Evolutionary conservation across 768 basidiomycete species (phyloP), one percentile per base, ranked within the genome.

Genomic region (Macrolepiota dolichaula): DNA sequence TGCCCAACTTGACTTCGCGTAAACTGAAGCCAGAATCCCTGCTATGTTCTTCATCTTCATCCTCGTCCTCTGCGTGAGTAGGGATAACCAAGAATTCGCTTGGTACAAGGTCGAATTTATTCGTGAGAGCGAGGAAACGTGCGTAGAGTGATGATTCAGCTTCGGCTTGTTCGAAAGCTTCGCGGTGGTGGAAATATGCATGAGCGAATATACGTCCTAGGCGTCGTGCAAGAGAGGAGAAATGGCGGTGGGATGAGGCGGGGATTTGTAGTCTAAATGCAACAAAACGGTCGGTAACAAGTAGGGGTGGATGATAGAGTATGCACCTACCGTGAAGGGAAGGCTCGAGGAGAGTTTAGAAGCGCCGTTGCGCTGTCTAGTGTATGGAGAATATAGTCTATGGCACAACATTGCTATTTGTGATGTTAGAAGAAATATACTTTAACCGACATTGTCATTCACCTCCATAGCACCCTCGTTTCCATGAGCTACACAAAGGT

Each of bases 121-220:
- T 79, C 7, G 90, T 89, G 61, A 96, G 84, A 11, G 88, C 88
- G 59, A 95, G 82, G 78, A 96, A 96, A 67, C 95, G 89, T 37
- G 89, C 88, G 69, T 96, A 96, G 2, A 97, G 79, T 0, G 91
- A 91, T 6, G 90, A 93, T 73, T 97, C 95, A 5, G 87, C 92
- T 75, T 96, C 94, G 32, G 89, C 89, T 70, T 92, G 90, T 66
- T 92, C 89, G 71, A 96, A 96, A 0, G 86, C 85, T 70, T 95
- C 94, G 64, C 92, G 88, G 73, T 96, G 94, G 71, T 94, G 93
- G 76, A 89, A 96, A 78, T 94, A 98, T 1, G 95, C 94, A 73
- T 99, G 96, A 0, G 93, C 92, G 70, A 99, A 98, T 64, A 98
- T 95, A 38, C 96, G 87, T 1, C 94, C 94, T 1, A 98, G 85